Evolutionary conservation across 2,329 filamentous ascomycete species (phyloP), one percentile per base, ranked within the genome.

Genomic region (Curvularia hawaiiensis): DNA sequence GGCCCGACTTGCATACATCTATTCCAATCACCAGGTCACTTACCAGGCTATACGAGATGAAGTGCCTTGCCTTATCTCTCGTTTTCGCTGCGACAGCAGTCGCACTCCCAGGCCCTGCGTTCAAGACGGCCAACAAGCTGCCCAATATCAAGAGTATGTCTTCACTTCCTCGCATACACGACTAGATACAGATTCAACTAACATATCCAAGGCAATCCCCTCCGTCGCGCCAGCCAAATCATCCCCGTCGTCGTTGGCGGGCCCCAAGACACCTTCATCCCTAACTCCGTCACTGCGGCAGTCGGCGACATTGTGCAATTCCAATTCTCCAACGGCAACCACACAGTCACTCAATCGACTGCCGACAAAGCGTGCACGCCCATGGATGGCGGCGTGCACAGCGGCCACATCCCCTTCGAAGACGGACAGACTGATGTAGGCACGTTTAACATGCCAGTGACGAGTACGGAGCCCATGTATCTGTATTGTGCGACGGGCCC

Each of bases 181-280:
- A 14, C 18, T 12, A 46, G n/a, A 46, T 3, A 1, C 10, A 16
- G 7, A 4, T 16, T 9, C 3, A 6, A 7, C 35, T 20, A 28
- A 14, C 16, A 12, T 22, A 12, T 26, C 51, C n/a, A 35, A 69
- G 62, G 58, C 50, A 64, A 62, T n/a, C 65, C 64, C 6, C 60
- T 64, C 46, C 65, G 65, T 28, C 65, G 69, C 40, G 58, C 61
- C 18, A 65, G 60, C 48, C 60, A 68, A 45, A 60, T 69, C 26
- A 69, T 73, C 30, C 67, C 71, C 12, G 68, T 74, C 2, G 62
- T 74, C 8, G 71, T 74, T 12, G 71, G 71, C 5, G 71, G 71
- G 0, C 65, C 64, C 0, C 71, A 74, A 55, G 65, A 68, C 33
- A 70, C 65, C 0, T 74, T 72, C 48, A 58, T 66, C 6, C 71